Conservation (phyloP, 345 rosid species). For the Alliaria petiolata region DNA sequence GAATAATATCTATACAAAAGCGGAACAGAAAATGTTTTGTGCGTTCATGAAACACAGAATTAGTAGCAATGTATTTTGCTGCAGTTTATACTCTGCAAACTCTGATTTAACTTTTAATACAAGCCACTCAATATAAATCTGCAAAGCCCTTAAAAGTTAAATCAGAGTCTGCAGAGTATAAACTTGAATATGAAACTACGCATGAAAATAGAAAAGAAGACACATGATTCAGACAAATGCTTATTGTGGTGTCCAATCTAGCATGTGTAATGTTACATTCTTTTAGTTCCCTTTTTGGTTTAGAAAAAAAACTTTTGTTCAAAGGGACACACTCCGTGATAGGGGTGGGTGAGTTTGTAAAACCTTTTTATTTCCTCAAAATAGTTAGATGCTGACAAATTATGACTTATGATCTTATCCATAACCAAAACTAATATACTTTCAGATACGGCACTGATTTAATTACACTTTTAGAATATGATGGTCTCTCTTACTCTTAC, state of each 20-base stretch:
- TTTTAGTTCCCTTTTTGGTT: neutral
- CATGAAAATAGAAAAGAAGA: neutral
- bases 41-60: no score
- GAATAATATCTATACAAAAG: no score
- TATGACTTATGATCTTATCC: constrained; percentile 16
- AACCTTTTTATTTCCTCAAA: constrained; percentile 11
- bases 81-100: no score
- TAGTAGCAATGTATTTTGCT: no score
- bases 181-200: neutral
- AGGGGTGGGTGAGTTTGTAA: constrained; percentile 9
- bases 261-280: constrained; percentile 28
- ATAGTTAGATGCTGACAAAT: constrained; percentile 10
- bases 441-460: constrained; percentile 2
- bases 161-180: no score
- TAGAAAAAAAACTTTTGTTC: constrained; percentile 12
- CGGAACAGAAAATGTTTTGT: no score
- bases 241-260: constrained; percentile 21
- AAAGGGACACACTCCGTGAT: constrained; percentile 1
- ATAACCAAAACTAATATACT: neutral
- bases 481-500: neutral
- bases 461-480: neutral
- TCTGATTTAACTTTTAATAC: no score
- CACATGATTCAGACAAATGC: constrained; percentile 10
- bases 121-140: no score
- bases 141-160: no score